These are phyloP conservation scores for Prunus salicina DNA, from an alignment of 306 rosid genomes.

Conservation along the genomic window DNA sequence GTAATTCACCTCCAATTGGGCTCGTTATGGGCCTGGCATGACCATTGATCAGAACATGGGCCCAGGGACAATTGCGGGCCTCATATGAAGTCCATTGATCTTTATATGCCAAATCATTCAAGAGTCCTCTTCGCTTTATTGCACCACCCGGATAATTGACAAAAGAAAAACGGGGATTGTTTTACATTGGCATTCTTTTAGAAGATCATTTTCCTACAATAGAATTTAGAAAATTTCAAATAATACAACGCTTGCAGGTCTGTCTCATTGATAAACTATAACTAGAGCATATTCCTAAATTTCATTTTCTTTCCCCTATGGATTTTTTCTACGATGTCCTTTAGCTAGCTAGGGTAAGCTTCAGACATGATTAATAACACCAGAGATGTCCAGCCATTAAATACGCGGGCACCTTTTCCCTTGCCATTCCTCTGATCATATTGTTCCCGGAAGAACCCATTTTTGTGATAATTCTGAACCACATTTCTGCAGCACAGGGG, in stretches of 20 bases:
- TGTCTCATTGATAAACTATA: too few relatives aligned
- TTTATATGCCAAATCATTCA: too few relatives aligned
- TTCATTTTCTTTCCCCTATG: not conserved
- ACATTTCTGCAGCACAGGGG: constrained; percentile 44
- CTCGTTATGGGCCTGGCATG: too few relatives aligned
- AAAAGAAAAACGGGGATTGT: too few relatives aligned
- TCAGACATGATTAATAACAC: constrained; percentile 82
- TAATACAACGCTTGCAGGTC: not conserved
- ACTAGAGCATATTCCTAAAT: too few relatives aligned
- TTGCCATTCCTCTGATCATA: constrained; percentile 76
- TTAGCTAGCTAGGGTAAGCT: constrained; percentile 46
- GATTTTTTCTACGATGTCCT: not conserved
- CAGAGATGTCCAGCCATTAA: constrained; percentile 95
- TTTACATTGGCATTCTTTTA: not conserved
- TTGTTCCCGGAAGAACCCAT: constrained; percentile 89
- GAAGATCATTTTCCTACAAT: too few relatives aligned
- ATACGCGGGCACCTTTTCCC: constrained; percentile 83
- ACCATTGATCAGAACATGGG: too few relatives aligned
- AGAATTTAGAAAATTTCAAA: not conserved
- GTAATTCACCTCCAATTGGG: too few relatives aligned
- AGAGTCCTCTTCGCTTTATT: too few relatives aligned
- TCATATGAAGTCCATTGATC: too few relatives aligned
- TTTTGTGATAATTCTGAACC: constrained; percentile 59
- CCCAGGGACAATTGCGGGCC: too few relatives aligned
- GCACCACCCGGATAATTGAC: too few relatives aligned